Base-by-base conservation (phyloP, 2,329 filamentous ascomycete genomes). In the Lachnellula hyalina region DNA sequence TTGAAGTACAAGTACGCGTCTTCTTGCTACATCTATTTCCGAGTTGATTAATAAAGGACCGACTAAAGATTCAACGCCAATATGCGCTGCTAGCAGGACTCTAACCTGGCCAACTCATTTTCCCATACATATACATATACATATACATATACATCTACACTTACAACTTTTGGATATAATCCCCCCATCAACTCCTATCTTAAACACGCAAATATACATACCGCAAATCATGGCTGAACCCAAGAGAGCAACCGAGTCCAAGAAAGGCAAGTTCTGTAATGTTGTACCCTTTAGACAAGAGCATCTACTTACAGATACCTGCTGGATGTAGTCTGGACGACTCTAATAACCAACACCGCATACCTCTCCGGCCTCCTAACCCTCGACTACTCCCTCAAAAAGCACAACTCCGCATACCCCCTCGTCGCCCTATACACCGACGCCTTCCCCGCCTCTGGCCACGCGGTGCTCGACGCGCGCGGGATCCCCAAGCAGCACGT, bases 301-400 rank as follows among this genome's bases (percentile, higher is more conserved):
- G 19, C 34, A 9, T 36, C 17, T 45, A 32, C 34, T 57, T 40
- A 60, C 51, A 58, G 38, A 56, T 15, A 47, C n/a, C 1, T 25
- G 23, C 19, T 7, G 8, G 6, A n/a, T 23, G 9, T 70, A 89
- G 90, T 94, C 69, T 96, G 90, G 90, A 90, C 89, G 28, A 89
- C 86, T 11, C 79, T 96, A 62, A 91, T 96, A 69, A 96, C 90
- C 56, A 95, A 94, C 73, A 84, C 83, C 48, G 78, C 80, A 65
- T 96, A 96, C 72, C 84, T 96, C 57, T 80, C 87, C 5, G 91
- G 91, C 47, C 85, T 96, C 49, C 78, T 96, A 52, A 90, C 89
- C 1, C 86, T 96, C 58, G 81, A 91, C 68, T 82, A 88, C 73
- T 89, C 87, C 45, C 83, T 96, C 63, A 84, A 84, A 65, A 77